phyloP scores from a whole-genome alignment of 768 basidiomycete species.

The Guyanaporus albipodus region DNA sequence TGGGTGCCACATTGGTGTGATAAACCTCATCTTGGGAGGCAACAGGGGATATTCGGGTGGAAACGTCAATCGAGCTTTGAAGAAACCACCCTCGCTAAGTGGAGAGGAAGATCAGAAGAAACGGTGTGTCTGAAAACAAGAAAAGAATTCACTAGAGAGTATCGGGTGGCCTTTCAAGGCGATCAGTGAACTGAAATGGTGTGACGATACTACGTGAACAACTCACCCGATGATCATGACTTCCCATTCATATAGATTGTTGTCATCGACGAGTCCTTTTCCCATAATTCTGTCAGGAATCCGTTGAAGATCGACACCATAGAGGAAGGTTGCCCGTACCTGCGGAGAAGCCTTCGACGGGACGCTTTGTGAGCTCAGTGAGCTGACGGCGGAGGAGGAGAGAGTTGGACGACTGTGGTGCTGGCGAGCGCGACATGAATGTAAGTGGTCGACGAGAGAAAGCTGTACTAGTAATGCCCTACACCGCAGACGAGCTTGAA shows the following conservation, averaged over 20 bases:
- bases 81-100: slow-evolving; percentile 88
- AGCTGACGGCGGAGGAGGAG: slow-evolving; percentile 78
- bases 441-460: slow-evolving; percentile 5
- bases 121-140: neutral
- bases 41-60: slow-evolving; percentile 86
- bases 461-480: neutral
- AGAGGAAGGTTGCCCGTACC: slow-evolving; percentile 43
- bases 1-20: slow-evolving; percentile 96
- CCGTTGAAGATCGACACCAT: slow-evolving; percentile 31
- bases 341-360: slow-evolving; percentile 96
- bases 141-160: slow-evolving; percentile 75
- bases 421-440: slow-evolving; percentile 25
- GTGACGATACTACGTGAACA: slow-evolving; percentile 10
- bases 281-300: slow-evolving; percentile 32
- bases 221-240: slow-evolving; percentile 89
- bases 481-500: neutral
- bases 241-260: slow-evolving; percentile 96
- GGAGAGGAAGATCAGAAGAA: slow-evolving; percentile 1
- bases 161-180: slow-evolving; percentile 68
- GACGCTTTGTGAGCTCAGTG: slow-evolving; percentile 82
- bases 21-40: slow-evolving; percentile 95
- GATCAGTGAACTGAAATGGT: slow-evolving; percentile 15
- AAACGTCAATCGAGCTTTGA: slow-evolving; percentile 87
- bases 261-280: slow-evolving; percentile 88
- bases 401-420: slow-evolving; percentile 34